Conservation (phyloP, 1,284 basidiomycete species). For the Ustilago xerochloae region DNA sequence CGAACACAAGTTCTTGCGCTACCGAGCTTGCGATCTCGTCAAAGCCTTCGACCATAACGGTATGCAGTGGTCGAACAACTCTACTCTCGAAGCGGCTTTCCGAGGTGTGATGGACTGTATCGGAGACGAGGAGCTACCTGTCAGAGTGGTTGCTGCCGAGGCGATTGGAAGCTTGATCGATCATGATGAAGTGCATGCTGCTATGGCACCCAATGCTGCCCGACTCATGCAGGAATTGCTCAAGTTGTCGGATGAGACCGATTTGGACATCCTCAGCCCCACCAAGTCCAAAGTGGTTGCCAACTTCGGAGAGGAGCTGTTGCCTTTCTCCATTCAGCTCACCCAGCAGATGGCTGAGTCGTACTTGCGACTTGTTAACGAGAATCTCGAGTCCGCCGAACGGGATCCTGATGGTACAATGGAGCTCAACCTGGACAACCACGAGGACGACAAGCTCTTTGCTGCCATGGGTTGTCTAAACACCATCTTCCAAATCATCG, state of each 20-base stretch:
- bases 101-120: slow-evolving; percentile 64
- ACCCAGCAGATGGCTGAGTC: slow-evolving; percentile 73
- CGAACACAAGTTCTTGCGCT: slow-evolving; percentile 58
- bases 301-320: slow-evolving; percentile 82
- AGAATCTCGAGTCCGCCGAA: slow-evolving; percentile 71
- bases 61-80: slow-evolving; percentile 57
- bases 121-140: slow-evolving; percentile 79
- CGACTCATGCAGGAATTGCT: slow-evolving; percentile 90
- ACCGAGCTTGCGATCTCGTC: slow-evolving; percentile 62
- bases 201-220: slow-evolving; percentile 81
- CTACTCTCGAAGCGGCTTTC: slow-evolving; percentile 62
- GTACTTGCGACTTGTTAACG: slow-evolving; percentile 75
- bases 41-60: slow-evolving; percentile 60
- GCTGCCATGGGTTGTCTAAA: slow-evolving; percentile 81
- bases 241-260: slow-evolving; percentile 87
- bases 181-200: slow-evolving; percentile 76
- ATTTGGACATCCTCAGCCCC: slow-evolving; percentile 83
- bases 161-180: slow-evolving; percentile 82
- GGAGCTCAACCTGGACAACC: slow-evolving; percentile 78
- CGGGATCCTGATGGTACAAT: slow-evolving; percentile 68
- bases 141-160: slow-evolving; percentile 84
- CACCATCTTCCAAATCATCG: slow-evolving; percentile 71
- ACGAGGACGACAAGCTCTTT: slow-evolving; percentile 69
- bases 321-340: slow-evolving; percentile 86
- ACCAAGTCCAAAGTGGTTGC: slow-evolving; percentile 87